Conservation (phyloP, 1,284 basidiomycete genomes). For the Ganoderma meredithae region DNA sequence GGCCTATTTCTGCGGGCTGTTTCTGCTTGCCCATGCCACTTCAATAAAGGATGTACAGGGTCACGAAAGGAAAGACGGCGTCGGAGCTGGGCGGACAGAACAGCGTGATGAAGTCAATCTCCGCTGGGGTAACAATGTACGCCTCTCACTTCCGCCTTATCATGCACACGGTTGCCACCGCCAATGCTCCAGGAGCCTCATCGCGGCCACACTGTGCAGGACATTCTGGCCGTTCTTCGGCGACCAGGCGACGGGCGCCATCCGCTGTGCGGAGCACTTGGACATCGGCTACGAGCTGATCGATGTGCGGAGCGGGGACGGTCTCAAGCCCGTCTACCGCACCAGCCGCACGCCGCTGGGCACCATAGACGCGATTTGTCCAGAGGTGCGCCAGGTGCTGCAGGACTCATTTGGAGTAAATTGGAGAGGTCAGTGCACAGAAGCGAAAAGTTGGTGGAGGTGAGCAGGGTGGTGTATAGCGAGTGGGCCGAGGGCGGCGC, state of each 20-base stretch:
- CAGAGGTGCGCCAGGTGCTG: conserved; percentile 30
- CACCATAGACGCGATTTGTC: conserved; percentile 34
- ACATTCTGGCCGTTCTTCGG: conserved; percentile 36
- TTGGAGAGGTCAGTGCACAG: conserved; percentile 30
- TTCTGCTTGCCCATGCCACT: conserved; percentile 12
- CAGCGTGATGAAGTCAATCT: conserved; percentile 31
- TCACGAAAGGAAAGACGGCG: conserved; percentile 17
- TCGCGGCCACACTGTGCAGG: neutral
- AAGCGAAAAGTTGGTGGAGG: conserved; percentile 28
- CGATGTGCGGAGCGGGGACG: conserved; percentile 38
- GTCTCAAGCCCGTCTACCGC: conserved; percentile 32
- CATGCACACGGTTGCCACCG: neutral
- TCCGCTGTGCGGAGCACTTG: conserved; percentile 24
- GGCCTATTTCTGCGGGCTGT: conserved; percentile 25
- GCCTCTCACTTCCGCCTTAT: neutral
- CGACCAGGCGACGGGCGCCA: conserved; percentile 37
- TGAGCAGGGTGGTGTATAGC: conserved; percentile 16
- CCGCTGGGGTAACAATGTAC: conserved; percentile 31
- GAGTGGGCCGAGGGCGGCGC: conserved; percentile 27
- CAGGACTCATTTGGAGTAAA: conserved; percentile 32
- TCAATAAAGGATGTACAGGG: neutral
- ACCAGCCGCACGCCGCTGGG: conserved; percentile 29
- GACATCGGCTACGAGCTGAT: conserved; percentile 40
- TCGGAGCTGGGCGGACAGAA: conserved; percentile 29
- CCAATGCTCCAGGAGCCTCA: neutral